These are phyloP conservation scores for Nakazawaea wyomingensis DNA, from an alignment of 805 yeast species.

Conservation along the genomic window DNA sequence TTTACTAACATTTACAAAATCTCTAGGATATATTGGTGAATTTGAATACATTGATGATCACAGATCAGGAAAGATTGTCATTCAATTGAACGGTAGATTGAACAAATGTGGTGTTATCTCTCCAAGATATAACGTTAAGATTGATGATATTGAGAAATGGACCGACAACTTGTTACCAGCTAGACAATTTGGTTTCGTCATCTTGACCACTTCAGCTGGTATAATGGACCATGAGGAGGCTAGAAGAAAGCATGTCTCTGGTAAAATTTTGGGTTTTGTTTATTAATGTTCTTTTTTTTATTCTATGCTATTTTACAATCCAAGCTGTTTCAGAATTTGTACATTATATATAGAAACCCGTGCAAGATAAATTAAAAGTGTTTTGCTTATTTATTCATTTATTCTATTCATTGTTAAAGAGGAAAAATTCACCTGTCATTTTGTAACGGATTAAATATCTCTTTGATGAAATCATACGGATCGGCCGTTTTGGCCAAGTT, in stretches of 20 bases:
- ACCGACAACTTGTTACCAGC: constrained; percentile 98
- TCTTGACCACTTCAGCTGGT: constrained; percentile 99
- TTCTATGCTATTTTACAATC: no score
- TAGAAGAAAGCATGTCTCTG: constrained; percentile 99
- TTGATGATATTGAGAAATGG: constrained; percentile 97
- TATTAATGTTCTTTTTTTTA: constrained; percentile 58
- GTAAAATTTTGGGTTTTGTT: constrained; percentile 97
- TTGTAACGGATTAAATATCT: no score
- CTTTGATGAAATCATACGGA: no score
- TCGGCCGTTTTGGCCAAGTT: no score
- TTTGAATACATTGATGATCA: constrained; percentile 98
- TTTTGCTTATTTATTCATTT: no score
- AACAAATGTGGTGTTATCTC: constrained; percentile 99
- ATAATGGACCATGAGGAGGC: constrained; percentile 99
- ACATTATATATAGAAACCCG: no score
- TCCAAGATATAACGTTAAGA: constrained; percentile 97
- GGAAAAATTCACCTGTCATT: no score
- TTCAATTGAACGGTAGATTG: constrained; percentile 96
- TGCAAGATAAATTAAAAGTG: no score
- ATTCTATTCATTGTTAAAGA: no score
- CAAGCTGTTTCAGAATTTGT: no score
- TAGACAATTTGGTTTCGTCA: constrained; percentile 98
- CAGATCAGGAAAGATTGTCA: constrained; percentile 98
- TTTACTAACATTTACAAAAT: constrained; percentile 28
- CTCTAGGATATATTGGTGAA: constrained; percentile 83